Percentiles rank a stretch among this genome's conserved stretches.
These are phyloP conservation scores for Strobilomyces dryophilus DNA, from an alignment of 768 basidiomycete species.

Conservation along the genomic window DNA sequence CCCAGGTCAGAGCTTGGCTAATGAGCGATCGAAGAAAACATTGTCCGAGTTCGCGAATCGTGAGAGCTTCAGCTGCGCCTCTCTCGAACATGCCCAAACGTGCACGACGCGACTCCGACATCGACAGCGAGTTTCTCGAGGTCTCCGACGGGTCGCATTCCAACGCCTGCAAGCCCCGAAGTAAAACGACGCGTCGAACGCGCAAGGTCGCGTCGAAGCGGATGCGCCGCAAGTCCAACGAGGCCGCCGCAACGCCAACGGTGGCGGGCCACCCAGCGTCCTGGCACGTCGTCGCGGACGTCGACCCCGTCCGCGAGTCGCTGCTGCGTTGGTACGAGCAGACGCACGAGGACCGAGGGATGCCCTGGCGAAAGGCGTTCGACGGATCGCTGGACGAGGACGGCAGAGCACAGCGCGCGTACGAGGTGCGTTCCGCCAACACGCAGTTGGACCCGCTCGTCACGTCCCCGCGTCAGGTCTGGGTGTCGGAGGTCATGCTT, in stretches of 20 bases:
- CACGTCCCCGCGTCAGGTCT: conserved; percentile 47
- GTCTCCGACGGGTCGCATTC: conserved; percentile 23
- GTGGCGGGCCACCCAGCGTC: conserved; percentile 39
- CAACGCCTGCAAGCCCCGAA: conserved; percentile 7
- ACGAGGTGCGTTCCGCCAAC: conserved; percentile 58
- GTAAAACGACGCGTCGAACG: conserved; percentile 16
- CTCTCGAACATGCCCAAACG: conserved; percentile 30
- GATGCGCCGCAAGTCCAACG: not conserved
- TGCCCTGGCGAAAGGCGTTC: conserved; percentile 90
- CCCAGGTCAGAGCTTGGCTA: too few species aligned
- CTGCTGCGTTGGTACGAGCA: conserved; percentile 68
- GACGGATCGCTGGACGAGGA: conserved; percentile 48
- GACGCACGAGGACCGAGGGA: conserved; percentile 64
- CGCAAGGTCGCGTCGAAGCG: conserved; percentile 15
- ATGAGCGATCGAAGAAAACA: too few species aligned
- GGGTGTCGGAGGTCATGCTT: conserved; percentile 92
- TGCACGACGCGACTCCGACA: conserved; percentile 15
- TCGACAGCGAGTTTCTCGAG: conserved; percentile 12
- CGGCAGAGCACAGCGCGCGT: conserved; percentile 79
- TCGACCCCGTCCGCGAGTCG: conserved; percentile 42
- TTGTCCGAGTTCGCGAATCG: too few species aligned
- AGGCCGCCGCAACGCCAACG: not conserved
- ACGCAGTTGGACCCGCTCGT: not conserved
- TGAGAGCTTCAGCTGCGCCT: too few species aligned
- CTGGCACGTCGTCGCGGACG: conserved; percentile 42